These are phyloP conservation scores for Salicornia ramosissima DNA, from an alignment of 148 eudicot species.

Conservation along the genomic window DNA sequence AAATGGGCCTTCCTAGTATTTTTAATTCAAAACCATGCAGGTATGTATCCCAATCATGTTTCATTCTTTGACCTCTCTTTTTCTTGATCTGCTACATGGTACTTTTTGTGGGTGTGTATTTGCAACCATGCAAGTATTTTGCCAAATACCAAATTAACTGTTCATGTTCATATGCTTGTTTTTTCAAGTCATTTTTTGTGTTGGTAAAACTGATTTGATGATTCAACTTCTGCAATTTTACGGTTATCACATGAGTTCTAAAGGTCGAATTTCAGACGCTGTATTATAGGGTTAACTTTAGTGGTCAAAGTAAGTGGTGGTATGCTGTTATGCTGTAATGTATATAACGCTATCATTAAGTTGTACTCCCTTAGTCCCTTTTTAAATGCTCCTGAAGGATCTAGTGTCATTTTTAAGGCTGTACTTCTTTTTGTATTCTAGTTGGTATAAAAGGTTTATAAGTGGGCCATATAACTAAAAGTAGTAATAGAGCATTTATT, in stretches of 20 bases:
- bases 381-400: too few species aligned
- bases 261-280: background rate
- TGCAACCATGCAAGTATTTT: background rate
- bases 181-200: background rate
- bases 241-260: background rate
- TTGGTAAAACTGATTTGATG: background rate
- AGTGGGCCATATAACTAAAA: too few species aligned
- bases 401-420: too few species aligned
- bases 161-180: background rate
- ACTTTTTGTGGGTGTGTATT: background rate
- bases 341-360: background rate
- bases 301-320: background rate
- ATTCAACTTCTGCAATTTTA: background rate
- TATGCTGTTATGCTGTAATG: background rate
- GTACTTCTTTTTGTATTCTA: too few species aligned
- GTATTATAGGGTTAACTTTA: background rate
- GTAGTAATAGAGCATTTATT: too few species aligned
- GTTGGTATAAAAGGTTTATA: too few species aligned
- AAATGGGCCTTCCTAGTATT: slow-evolving; percentile 62
- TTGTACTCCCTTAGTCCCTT: too few species aligned
- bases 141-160: background rate
- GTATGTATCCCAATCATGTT: slow-evolving; percentile 26
- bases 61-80: background rate
- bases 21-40: slow-evolving; percentile 55
- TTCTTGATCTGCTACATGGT: background rate